Base-by-base conservation (phyloP, 2,329 filamentous ascomycete genomes). In the Pseudocercospora pini-densiflorae region DNA sequence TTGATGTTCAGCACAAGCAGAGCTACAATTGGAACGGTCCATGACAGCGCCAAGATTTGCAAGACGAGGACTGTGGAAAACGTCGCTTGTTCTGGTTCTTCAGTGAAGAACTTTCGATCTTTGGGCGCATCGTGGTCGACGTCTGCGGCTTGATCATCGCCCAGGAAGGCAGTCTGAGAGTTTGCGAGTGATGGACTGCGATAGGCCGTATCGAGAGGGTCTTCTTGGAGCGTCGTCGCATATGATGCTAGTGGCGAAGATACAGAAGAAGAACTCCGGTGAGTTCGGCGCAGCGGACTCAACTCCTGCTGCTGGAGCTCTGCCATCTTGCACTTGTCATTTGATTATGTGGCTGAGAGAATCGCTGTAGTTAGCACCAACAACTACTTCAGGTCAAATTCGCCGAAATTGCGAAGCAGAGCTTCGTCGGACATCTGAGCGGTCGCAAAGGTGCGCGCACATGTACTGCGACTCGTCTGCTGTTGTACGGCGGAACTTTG, bases 1-100 rank as follows among this genome's bases (percentile, higher is more conserved):
- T 64, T 68, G 63, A 73, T 69, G 62, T 78, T 76, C 14, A 77
- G 62, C 8, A 69, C 62, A 6, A 77, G 68, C 2, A 77, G 68
- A 10, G 71, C 62, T 4, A 71, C 43, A 33, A 75, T 71, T 1
- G 76, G 76, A 10, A 67, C 70, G 3, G 75, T 43, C 76, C 76
- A 78, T 9, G 74, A 62, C n/a, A 77, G 59, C 5, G 66, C 63
- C 31, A 74, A 66, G 8, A 69, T 54, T 51, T 74, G 71, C 12
- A 65, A 31, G 3, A 65, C 12, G 3, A 69, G 21, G 1, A 69
- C 3, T 10, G 62, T 71, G 5, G 53, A 19, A 6, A 19, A 31
- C 1, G 27, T 19, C 16, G 27, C 53, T 33, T 55, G 23, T 31
- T 55, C 53, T 16, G 53, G 53, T 12, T 33, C 53, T 33, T 55